phyloP scores from a whole-genome alignment of 768 basidiomycete genomes.

The Clitopilus passeckerianus region DNA sequence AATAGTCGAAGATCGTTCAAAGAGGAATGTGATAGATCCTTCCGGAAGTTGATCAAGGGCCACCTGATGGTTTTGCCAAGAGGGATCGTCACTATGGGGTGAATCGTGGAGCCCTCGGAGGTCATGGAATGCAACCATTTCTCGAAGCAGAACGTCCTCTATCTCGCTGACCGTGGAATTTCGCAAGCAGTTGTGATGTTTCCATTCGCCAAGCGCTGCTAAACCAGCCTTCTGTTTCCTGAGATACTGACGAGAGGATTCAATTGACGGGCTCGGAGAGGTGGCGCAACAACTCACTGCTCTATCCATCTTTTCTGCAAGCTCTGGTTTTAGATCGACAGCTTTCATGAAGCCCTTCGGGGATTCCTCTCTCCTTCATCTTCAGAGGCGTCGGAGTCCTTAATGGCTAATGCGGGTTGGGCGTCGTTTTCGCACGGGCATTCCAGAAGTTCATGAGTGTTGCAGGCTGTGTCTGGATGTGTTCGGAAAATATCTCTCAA shows the following conservation, averaged over 20 bases:
- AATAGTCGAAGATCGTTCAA: constrained; percentile 39
- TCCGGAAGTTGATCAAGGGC: constrained; percentile 43
- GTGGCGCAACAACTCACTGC: constrained; percentile 33
- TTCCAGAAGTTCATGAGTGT: constrained; percentile 89
- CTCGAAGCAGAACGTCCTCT: constrained; percentile 62
- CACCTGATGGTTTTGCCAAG: background rate
- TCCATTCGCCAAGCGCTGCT: constrained; percentile 77
- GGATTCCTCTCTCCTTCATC: constrained; percentile 20
- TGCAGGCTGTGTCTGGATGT: constrained; percentile 71
- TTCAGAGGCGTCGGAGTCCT: constrained; percentile 22
- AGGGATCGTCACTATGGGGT: no score
- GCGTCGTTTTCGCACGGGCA: constrained; percentile 58
- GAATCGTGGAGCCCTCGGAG: background rate
- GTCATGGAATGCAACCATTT: background rate
- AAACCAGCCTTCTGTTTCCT: constrained; percentile 66
- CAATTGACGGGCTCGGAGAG: background rate
- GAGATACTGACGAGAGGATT: constrained; percentile 40
- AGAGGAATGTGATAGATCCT: constrained; percentile 73
- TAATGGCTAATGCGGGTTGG: constrained; percentile 6
- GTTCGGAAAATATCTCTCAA: constrained; percentile 92
- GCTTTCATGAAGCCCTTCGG: constrained; percentile 59
- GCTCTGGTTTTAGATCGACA: constrained; percentile 48
- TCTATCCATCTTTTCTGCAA: constrained; percentile 42
- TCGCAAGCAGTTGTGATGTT: constrained; percentile 72
- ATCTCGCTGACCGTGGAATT: constrained; percentile 40